Conservation (phyloP, 2,329 filamentous ascomycete genomes). For the Plectosphaerella cucumerina region DNA sequence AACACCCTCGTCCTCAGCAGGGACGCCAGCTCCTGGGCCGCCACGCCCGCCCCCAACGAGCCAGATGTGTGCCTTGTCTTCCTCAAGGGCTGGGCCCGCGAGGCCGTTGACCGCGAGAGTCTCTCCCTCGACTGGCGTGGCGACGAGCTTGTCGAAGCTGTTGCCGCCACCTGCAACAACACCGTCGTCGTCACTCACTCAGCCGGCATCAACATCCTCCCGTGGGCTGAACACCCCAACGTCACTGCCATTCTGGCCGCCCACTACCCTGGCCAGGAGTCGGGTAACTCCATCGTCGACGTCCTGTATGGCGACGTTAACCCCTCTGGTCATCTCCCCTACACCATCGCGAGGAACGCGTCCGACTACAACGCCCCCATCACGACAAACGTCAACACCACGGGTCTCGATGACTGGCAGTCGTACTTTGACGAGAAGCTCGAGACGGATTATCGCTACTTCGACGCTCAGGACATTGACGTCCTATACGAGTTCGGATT, state of each 20-base stretch:
- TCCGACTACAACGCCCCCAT: slow-evolving; percentile 71
- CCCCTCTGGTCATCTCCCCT: slow-evolving; percentile 30
- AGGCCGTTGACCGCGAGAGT: slow-evolving; percentile 65
- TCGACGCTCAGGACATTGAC: slow-evolving; percentile 54
- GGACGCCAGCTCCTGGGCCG: slow-evolving; percentile 55
- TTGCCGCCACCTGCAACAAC: slow-evolving; percentile 3
- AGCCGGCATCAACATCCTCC: slow-evolving; percentile 1
- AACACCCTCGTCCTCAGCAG: slow-evolving; percentile 58
- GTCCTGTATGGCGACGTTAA: slow-evolving; percentile 70
- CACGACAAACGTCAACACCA: slow-evolving; percentile 38
- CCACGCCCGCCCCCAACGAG: slow-evolving; percentile 33
- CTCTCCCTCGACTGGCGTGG: slow-evolving; percentile 56
- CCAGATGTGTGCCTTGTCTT: slow-evolving; percentile 78
- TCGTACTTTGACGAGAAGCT: slow-evolving; percentile 54
- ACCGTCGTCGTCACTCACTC: slow-evolving; percentile 5
- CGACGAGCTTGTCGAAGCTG: slow-evolving; percentile 32
- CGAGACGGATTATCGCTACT: slow-evolving; percentile 65
- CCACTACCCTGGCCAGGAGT: slow-evolving; percentile 73
- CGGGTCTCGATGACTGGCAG: neutral
- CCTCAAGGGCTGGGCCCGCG: slow-evolving; percentile 80
- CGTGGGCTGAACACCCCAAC: slow-evolving; percentile 55
- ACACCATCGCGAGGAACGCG: slow-evolving; percentile 52
- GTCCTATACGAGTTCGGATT: slow-evolving; percentile 64
- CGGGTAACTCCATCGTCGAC: slow-evolving; percentile 68
- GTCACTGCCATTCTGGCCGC: slow-evolving; percentile 71